Evolutionary conservation across 2,329 filamentous ascomycete species (phyloP), one percentile per base, ranked within the genome.

Genomic region (Botrytis byssoidea): DNA sequence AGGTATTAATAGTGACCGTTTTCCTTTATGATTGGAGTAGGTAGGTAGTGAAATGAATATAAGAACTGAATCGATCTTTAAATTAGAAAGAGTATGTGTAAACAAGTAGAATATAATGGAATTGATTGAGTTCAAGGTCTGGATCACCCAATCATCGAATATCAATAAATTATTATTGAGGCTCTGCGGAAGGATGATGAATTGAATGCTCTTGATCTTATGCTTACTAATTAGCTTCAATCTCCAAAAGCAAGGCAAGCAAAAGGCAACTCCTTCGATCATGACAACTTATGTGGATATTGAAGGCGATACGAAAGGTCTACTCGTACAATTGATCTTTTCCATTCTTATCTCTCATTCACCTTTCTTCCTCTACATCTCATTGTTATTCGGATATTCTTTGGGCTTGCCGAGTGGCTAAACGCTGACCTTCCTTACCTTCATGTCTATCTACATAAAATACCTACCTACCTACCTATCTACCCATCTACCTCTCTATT

Each of bases 201-300:
- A 57, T 57, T 57, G 51, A 57, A 57, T 32, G 51, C 5, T 16
- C 8, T 57, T 57, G 25, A 44, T 4, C 40, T n/a, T 25, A 32
- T 64, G 61, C 61, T 64, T 64, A 64, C 25, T 64, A 64, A 67
- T 67, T 48, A 67, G 64, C 29, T 67, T 67, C 42, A 35, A 44
- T 44, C 42, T 37, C 46, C 46, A 48, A 67, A 67, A 67, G n/a
- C 29, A 42, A 32, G 25, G 51, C 51, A 29, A 14, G 51, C 51
- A 40, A 40, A 10, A 40, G 37, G 37, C 37, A 29, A 18, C 14
- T 29, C n/a, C 6, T 4, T 57, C 14, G 18, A 29, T 29, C 51
- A 29, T 57, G n/a, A 32, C 51, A 57, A 57, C 51, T 57, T 57
- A 9, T 29, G 51, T 57, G 51, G 51, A 57, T 57, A 32, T 57